A percentile compares a stretch with the other conserved stretches of the same genome.
Evolutionary conservation across 148 eudicot genomes (phyloP).

Genomic region (Cornus controversa): DNA sequence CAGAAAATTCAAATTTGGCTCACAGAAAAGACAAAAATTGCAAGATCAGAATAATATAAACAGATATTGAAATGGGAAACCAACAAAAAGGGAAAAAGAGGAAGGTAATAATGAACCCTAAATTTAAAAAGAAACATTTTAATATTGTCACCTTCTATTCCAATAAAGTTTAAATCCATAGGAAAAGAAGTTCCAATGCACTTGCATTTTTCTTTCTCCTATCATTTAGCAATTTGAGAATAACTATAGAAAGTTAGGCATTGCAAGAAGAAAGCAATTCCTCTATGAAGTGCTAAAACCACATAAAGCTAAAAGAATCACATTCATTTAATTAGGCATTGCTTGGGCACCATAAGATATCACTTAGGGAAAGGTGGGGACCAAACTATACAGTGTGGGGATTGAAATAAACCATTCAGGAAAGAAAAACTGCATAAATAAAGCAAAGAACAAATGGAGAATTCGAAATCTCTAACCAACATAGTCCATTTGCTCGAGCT

Average conservation of each 20-base stretch:
- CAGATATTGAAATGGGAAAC: not conserved
- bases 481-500: slow-evolving; percentile 75
- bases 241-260: not conserved
- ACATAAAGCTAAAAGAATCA: not conserved
- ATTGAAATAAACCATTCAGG: not conserved
- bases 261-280: not conserved
- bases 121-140: not conserved
- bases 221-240: not conserved
- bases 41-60: not conserved
- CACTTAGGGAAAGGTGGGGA: not conserved
- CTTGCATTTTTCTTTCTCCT: not conserved
- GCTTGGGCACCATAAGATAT: slow-evolving; percentile 3
- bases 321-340: too few species aligned
- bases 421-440: not conserved
- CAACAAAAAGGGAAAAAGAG: not conserved
- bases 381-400: not conserved
- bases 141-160: not conserved
- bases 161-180: not conserved
- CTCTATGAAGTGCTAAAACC: not conserved
- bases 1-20: not conserved
- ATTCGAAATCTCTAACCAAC: slow-evolving; percentile 42
- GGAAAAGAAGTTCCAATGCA: not conserved
- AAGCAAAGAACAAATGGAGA: not conserved
- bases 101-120: not conserved
- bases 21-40: not conserved